Percentiles rank a stretch among this genome's conserved stretches.
Evolutionary conservation across 2,329 filamentous ascomycete species (phyloP).

Genomic region (Magnaporthales sp.): DNA sequence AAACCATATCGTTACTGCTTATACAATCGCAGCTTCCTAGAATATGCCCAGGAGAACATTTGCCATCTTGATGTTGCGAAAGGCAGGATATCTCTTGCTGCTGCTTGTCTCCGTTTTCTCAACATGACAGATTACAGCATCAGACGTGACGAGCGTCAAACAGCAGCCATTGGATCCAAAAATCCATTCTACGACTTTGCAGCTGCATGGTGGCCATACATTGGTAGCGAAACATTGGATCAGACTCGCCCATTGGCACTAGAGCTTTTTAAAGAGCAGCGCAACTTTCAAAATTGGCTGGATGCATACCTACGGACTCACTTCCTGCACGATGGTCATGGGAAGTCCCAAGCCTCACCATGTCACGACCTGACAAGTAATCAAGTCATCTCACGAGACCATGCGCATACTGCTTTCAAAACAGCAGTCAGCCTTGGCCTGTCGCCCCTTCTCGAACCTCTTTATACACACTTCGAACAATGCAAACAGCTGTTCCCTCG

Average conservation of each 20-base stretch:
- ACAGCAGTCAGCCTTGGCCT: constrained; percentile 2
- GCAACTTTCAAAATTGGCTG: neutral
- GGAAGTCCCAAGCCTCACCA: neutral
- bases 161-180: neutral
- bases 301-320: neutral
- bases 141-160: neutral
- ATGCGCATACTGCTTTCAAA: neutral
- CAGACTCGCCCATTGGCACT: neutral
- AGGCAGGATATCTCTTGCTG: neutral
- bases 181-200: constrained; percentile 3
- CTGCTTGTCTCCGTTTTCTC: neutral
- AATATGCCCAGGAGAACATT: neutral
- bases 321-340: neutral
- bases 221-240: neutral
- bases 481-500: neutral
- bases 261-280: neutral
- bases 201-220: neutral
- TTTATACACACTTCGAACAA: neutral
- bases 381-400: neutral
- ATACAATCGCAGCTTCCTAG: neutral
- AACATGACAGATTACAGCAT: neutral
- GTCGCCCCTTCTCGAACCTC: neutral
- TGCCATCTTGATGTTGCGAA: neutral
- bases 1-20: neutral
- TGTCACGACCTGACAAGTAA: neutral